Percentiles rank a stretch among this genome's conserved stretches.
phyloP scores from a whole-genome alignment of 441 rosid species.

The Populus trichocarpa region DNA sequence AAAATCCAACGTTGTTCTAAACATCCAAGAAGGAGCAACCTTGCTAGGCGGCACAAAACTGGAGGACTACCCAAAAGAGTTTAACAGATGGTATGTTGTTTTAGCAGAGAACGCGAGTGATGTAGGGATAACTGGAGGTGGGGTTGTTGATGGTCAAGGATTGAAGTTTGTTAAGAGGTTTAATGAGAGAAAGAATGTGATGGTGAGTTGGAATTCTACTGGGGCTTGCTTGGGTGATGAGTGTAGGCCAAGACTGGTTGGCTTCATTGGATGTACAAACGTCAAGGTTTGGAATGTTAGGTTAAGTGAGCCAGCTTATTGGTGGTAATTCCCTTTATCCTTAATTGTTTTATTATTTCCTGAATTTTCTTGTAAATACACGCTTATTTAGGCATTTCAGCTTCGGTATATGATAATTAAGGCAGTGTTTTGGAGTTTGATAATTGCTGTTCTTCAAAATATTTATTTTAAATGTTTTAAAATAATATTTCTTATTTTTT shows the following conservation, averaged over 20 bases:
- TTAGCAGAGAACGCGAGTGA: constrained; percentile 66
- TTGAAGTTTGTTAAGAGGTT: constrained; percentile 59
- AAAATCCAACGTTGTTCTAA: constrained; percentile 56
- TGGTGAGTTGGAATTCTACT: constrained; percentile 85
- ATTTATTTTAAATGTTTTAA: too few relatives aligned
- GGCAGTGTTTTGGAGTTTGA: too few relatives aligned
- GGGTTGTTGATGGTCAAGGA: constrained; percentile 82
- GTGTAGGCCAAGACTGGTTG: constrained; percentile 78
- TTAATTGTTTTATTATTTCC: neutral
- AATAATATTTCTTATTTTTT: too few relatives aligned
- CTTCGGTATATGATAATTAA: too few relatives aligned
- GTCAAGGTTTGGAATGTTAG: constrained; percentile 60
- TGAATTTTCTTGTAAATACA: too few relatives aligned
- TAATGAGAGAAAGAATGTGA: constrained; percentile 68
- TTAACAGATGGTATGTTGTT: constrained; percentile 69
- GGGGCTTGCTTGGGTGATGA: constrained; percentile 82
- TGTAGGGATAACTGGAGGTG: constrained; percentile 86
- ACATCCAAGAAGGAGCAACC: constrained; percentile 56
- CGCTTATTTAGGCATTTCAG: too few relatives aligned
- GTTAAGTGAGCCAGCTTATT: constrained; percentile 68
- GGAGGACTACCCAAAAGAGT: constrained; percentile 57
- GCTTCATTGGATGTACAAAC: constrained; percentile 59
- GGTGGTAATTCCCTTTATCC: constrained; percentile 49
- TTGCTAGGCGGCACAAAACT: constrained; percentile 64
- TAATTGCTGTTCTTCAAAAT: too few relatives aligned